Percentiles rank a stretch among this genome's conserved stretches.
Conservation (phyloP, 768 basidiomycete species). For the Crassisporium funariophilum region DNA sequence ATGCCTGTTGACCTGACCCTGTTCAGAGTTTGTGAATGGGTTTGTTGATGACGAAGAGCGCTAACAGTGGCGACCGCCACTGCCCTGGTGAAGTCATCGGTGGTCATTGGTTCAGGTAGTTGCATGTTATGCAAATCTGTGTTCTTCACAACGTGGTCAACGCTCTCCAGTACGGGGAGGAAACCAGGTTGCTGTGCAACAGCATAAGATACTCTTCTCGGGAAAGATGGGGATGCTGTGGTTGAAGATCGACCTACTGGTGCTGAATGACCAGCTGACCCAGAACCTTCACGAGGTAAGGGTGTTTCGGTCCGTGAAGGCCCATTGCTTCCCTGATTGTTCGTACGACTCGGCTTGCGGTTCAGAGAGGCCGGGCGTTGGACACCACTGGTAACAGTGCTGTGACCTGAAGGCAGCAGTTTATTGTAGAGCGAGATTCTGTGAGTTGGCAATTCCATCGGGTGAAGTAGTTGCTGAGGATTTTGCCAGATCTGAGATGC, state of each 20-base stretch:
- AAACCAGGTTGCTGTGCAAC: constrained; percentile 38
- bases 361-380: constrained; percentile 36
- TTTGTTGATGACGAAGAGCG: constrained; percentile 81
- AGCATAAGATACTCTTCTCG: constrained; percentile 61
- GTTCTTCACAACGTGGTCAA: constrained; percentile 75
- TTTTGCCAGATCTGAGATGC: constrained; percentile 99
- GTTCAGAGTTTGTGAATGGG: constrained; percentile 49
- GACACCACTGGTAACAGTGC: constrained; percentile 6
- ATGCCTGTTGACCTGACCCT: constrained; percentile 44
- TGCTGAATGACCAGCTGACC: constrained; percentile 9
- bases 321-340: constrained; percentile 29
- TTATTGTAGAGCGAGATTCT: constrained; percentile 71
- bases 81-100: constrained; percentile 90
- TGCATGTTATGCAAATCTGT: constrained; percentile 49
- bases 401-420: constrained; percentile 39
- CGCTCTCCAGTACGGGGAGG: constrained; percentile 74
- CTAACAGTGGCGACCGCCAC: constrained; percentile 94
- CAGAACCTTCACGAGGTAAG: constrained; percentile 31
- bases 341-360: constrained; percentile 48
- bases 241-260: constrained; percentile 14
- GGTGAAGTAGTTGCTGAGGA: constrained; percentile 79
- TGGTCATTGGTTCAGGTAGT: constrained; percentile 68
- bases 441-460: constrained; percentile 57
- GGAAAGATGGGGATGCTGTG: constrained; percentile 45
- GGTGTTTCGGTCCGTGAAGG: constrained; percentile 44